Conservation (phyloP, 495 filamentous ascomycete species). For the Hypomontagnella monticulosa region DNA sequence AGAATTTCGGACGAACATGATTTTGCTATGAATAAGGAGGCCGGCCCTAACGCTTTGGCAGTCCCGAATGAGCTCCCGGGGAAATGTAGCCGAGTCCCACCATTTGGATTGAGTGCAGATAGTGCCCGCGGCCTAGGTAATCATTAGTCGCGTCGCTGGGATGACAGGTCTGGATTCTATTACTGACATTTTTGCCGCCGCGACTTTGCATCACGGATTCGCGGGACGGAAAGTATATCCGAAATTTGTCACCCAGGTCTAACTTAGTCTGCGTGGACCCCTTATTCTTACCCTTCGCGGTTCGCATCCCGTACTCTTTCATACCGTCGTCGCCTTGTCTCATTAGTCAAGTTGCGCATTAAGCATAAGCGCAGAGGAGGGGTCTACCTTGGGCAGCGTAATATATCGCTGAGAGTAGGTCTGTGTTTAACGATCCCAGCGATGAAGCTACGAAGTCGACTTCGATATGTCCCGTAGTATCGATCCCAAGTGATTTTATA, state of each 20-base stretch:
- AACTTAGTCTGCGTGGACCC: slow-evolving; percentile 38
- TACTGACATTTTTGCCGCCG: slow-evolving; percentile 61
- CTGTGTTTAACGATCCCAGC: slow-evolving; percentile 74
- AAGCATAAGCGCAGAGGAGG: neutral
- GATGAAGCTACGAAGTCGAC: slow-evolving; percentile 78
- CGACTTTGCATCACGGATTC: slow-evolving; percentile 73
- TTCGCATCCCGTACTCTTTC: slow-evolving; percentile 64
- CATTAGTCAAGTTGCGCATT: neutral
- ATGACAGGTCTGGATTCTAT: neutral
- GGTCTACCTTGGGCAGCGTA: slow-evolving; percentile 74
- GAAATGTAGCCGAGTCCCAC: slow-evolving; percentile 74
- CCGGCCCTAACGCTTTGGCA: slow-evolving; percentile 72
- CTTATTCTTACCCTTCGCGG: slow-evolving; percentile 46
- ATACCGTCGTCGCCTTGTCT: slow-evolving; percentile 66
- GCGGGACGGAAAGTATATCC: slow-evolving; percentile 84
- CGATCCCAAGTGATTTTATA: slow-evolving; percentile 65
- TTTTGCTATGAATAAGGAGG: slow-evolving; percentile 89
- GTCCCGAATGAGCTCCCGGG: slow-evolving; percentile 74
- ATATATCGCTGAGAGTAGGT: slow-evolving; percentile 77
- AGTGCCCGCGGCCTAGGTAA: slow-evolving; percentile 70
- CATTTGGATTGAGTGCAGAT: slow-evolving; percentile 78
- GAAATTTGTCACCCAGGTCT: slow-evolving; percentile 63
- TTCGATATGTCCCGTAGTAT: slow-evolving; percentile 56
- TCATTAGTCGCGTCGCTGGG: slow-evolving; percentile 1
- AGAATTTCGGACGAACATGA: slow-evolving; percentile 71